These are phyloP conservation scores for Sophora flavescens DNA, from an alignment of 306 rosid genomes.

Conservation along the genomic window DNA sequence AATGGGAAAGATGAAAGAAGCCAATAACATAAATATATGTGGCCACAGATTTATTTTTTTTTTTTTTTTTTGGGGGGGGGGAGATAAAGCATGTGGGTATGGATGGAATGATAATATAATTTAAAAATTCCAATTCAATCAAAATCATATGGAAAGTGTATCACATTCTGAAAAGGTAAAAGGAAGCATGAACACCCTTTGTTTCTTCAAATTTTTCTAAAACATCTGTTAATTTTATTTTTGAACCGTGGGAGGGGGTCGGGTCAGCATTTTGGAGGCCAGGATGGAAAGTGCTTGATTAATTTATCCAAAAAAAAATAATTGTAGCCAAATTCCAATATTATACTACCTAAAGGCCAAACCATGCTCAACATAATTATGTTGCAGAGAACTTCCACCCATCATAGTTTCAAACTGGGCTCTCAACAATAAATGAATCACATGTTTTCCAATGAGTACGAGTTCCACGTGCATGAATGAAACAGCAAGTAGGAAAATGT, in stretches of 20 bases:
- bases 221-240: background rate
- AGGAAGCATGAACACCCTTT: background rate
- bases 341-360: background rate
- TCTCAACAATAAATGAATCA: slow-evolving; percentile 6
- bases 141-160: background rate
- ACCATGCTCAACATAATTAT: background rate
- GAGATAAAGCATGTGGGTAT: background rate
- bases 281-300: background rate
- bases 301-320: background rate
- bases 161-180: background rate
- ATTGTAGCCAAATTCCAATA: background rate
- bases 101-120: background rate
- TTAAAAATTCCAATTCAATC: background rate
- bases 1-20: background rate
- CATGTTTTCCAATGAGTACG: background rate
- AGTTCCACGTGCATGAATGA: slow-evolving; percentile 9
- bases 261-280: slow-evolving; percentile 3
- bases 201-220: background rate
- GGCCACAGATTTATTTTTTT: background rate
- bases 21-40: background rate
- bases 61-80: background rate
- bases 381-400: slow-evolving; percentile 15
- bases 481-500: background rate
- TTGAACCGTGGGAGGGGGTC: background rate
- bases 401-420: slow-evolving; percentile 15